phyloP scores from a whole-genome alignment of 176 grass and related monocot genomes.

The Olyra latifolia region DNA sequence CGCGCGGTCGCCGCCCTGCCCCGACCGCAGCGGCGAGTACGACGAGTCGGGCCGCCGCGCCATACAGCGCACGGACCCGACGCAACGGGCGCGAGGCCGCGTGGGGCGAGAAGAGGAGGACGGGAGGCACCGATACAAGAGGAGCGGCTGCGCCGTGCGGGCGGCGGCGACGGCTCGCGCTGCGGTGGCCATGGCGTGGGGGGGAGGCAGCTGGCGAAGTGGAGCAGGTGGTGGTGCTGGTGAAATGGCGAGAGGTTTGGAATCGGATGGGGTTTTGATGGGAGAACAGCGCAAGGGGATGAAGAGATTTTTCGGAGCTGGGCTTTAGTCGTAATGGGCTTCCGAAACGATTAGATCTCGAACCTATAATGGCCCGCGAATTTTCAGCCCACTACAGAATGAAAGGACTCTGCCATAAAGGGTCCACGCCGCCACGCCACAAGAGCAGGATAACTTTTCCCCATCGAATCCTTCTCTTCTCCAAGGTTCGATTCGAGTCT shows the following conservation, averaged over 20 bases:
- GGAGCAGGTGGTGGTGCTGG: not conserved
- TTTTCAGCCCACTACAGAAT: not conserved
- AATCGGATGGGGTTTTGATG: conserved; percentile 52
- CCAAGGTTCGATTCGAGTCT: not conserved
- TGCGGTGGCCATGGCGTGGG: conserved; percentile 41
- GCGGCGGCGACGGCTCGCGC: conserved; percentile 41
- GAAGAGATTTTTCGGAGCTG: not conserved
- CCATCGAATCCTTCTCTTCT: conserved; percentile 19
- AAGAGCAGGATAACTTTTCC: conserved; percentile 2
- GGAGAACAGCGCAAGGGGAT: not conserved
- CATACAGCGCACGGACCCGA: conserved; percentile 70
- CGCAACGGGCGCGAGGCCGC: conserved; percentile 19
- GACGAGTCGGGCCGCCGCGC: conserved; percentile 55
- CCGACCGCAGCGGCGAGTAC: conserved; percentile 65
- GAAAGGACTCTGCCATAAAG: not conserved
- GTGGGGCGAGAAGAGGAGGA: not conserved
- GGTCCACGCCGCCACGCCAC: not conserved
- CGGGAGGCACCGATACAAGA: not conserved
- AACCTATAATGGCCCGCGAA: not conserved
- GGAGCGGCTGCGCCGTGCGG: conserved; percentile 9
- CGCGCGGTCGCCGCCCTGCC: conserved; percentile 66
- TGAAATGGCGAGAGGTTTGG: conserved; percentile 18
- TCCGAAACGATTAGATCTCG: not conserved
- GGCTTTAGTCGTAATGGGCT: not conserved
- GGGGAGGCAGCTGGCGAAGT: not conserved